These are phyloP conservation scores for Graphiopsis chlorocephala DNA, from an alignment of 2,329 filamentous ascomycete genomes.

Conservation along the genomic window DNA sequence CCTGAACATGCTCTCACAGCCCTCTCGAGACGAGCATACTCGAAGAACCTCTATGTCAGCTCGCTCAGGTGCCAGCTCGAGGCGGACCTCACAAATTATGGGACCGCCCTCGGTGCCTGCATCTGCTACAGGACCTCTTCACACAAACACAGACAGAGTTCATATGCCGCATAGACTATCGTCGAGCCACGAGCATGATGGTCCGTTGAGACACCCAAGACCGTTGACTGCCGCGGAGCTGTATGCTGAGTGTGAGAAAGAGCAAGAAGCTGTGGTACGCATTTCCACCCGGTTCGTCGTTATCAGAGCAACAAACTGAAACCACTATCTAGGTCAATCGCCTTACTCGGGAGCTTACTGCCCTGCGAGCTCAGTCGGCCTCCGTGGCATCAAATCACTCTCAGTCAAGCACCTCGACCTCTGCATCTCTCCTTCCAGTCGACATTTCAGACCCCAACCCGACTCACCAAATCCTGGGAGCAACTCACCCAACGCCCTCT, in stretches of 20 bases:
- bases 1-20: conserved; percentile 43
- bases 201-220: conserved; percentile 77
- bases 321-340: conserved; percentile 72
- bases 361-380: conserved; percentile 68
- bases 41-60: conserved; percentile 30
- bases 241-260: conserved; percentile 86
- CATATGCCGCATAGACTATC: conserved; percentile 19
- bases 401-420: conserved; percentile 52
- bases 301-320: background rate
- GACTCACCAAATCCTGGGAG: conserved; percentile 44
- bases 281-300: background rate
- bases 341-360: conserved; percentile 79
- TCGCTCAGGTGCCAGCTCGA: conserved; percentile 36
- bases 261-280: conserved; percentile 86
- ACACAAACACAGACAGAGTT: conserved; percentile 7
- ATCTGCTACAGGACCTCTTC: conserved; percentile 17
- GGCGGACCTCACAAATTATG: conserved; percentile 46
- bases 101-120: conserved; percentile 18
- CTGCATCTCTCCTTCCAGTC: conserved; percentile 40
- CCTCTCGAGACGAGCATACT: conserved; percentile 35
- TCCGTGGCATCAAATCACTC: conserved; percentile 58
- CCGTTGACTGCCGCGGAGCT: conserved; percentile 86
- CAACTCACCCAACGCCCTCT: conserved; percentile 51
- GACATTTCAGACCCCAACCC: conserved; percentile 49
- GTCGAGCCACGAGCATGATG: conserved; percentile 19